Base-by-base conservation (phyloP, 805 yeast genomes). In the Kodamaea jinghongensis region DNA sequence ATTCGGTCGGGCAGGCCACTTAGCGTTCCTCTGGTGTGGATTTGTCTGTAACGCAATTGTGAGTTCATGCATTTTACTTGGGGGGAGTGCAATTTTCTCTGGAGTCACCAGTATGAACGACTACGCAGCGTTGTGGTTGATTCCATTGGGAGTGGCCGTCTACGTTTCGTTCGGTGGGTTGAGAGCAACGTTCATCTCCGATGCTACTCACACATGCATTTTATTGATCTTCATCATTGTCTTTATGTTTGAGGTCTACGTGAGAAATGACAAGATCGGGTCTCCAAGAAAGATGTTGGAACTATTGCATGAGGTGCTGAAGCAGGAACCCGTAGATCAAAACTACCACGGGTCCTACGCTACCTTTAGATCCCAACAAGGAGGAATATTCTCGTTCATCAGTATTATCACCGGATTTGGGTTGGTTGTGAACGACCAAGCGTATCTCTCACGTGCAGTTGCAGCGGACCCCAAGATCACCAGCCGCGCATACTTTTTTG, bases 1-100 rank as follows among this genome's bases (percentile, higher is more conserved):
- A 22, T 60, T 53, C 47, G 65, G 66, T 8, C 52, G 47, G 7
- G 48, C 47, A 16, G 61, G 58, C 12, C 64, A 59, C 38, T 39
- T 56, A 38, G 43, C 50, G 8, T 59, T 52, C 34, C 41, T 56
- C 31, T 46, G 50, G 42, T 55, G 52, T 38, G 59, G 60, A 6
- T 40, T 59, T 14, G 48, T 49, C 4, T 53, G 57, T 27, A 59
- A 26, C 52, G 48, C 56, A 2, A 41, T 54, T 28, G 52, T 51
- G 13, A 45, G 56, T 17, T 43, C 55, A 4, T 51, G 53, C 34
- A 46, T 54, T 15, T 40, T 55, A 17, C 39, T 56, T 10, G 56
- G 56, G 8, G 52, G 49, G 13, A 56, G 56, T 26, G 45, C 48
- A 3, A 40, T 45, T 6, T 40, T 45, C 22, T 23, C 44, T 17